These are phyloP conservation scores for Collybia sordida DNA, from an alignment of 768 basidiomycete genomes.

Conservation along the genomic window DNA sequence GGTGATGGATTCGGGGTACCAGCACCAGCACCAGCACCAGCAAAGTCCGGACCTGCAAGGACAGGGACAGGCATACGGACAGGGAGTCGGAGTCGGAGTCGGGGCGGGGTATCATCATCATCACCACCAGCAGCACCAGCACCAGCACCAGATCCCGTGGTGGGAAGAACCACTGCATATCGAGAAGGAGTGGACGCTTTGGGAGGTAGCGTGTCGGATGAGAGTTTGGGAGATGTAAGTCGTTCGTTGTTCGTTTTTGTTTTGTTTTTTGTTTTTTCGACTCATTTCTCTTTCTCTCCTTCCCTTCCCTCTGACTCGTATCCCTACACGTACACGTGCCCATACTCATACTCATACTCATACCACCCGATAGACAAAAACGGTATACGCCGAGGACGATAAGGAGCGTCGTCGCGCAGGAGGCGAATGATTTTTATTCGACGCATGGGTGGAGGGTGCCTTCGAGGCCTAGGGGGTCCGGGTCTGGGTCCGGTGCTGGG, in stretches of 20 bases:
- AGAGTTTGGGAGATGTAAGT: constrained; percentile 20
- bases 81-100: not conserved
- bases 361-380: constrained; percentile 17
- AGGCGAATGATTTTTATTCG: constrained; percentile 19
- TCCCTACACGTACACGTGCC: not conserved
- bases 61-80: not conserved
- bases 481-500: too few relatives aligned
- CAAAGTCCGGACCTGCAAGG: not conserved
- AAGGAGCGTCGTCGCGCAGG: constrained; percentile 19
- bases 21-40: constrained; percentile 1
- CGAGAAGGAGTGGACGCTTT: constrained; percentile 9
- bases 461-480: constrained; percentile 9
- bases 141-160: not conserved
- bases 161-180: constrained; percentile 6
- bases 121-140: too few relatives aligned
- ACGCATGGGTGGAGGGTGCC: constrained; percentile 13
- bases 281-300: not conserved
- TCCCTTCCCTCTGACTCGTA: not conserved
- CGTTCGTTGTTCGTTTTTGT: not conserved
- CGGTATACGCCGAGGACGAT: constrained; percentile 19
- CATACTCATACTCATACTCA: too few relatives aligned
- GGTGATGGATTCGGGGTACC: not conserved
- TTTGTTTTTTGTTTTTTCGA: not conserved
- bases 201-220: constrained; percentile 20
- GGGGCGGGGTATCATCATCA: not conserved